These are phyloP conservation scores for Cladosporium sp. DNA, from an alignment of 2,329 filamentous ascomycete species.

Conservation along the genomic window DNA sequence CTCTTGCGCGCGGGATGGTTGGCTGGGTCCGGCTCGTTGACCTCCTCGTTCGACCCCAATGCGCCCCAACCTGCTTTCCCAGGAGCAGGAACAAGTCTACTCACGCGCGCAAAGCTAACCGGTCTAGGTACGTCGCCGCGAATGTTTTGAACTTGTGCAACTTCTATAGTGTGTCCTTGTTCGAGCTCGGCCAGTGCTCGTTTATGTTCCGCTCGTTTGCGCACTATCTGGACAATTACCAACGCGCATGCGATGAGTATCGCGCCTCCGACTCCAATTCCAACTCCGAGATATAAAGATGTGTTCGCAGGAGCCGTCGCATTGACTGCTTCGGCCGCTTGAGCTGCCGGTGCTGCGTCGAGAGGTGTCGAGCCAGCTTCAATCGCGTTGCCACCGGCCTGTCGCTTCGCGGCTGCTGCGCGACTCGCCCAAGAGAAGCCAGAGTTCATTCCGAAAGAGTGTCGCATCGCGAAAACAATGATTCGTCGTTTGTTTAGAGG, in stretches of 20 bases:
- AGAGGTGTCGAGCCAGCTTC: conserved; percentile 11
- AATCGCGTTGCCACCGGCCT: neutral
- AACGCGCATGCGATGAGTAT: conserved; percentile 23
- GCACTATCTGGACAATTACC: conserved; percentile 22
- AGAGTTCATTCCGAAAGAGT: neutral
- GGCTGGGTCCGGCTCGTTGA: conserved; percentile 20
- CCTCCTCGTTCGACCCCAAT: conserved; percentile 37
- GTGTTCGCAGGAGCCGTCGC: conserved; percentile 11
- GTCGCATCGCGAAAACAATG: neutral
- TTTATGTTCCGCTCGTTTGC: conserved; percentile 23
- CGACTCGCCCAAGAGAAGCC: neutral
- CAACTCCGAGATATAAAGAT: conserved; percentile 23
- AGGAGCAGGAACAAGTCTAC: conserved; percentile 20
- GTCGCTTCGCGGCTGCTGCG: conserved; percentile 8
- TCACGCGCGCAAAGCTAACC: conserved; percentile 16
- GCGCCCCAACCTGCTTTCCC: conserved; percentile 38
- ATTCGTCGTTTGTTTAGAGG: neutral
- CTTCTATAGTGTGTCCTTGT: conserved; percentile 15
- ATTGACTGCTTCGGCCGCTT: conserved; percentile 3
- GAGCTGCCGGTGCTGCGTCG: neutral
- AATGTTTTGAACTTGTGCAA: neutral
- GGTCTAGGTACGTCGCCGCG: conserved; percentile 14
- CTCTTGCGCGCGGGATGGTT: conserved; percentile 18
- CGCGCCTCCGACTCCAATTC: conserved; percentile 25
- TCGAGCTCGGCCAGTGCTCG: conserved; percentile 25